Percentiles rank a stretch among this genome's conserved stretches.
Conservation (phyloP, 805 yeast species). For the Yamadazyma tumulicola region DNA sequence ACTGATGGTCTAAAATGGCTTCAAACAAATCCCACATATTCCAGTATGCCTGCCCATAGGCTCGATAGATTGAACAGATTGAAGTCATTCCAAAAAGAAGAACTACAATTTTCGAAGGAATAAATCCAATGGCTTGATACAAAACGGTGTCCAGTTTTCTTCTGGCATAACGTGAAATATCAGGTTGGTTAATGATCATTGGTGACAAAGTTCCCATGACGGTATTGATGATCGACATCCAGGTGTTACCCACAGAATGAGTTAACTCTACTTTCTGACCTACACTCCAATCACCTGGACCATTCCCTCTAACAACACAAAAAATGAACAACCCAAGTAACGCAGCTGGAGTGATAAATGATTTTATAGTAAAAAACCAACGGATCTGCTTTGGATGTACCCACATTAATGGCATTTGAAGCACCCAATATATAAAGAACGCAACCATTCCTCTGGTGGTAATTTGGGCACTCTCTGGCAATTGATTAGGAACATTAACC, state of each 20-base stretch:
- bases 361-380: constrained; percentile 10
- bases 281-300: constrained; percentile 12
- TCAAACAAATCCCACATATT: constrained; percentile 22
- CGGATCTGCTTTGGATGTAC: constrained; percentile 13
- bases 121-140: constrained; percentile 13
- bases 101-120: constrained; percentile 12
- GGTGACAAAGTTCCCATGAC: constrained; percentile 14
- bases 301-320: constrained; percentile 11
- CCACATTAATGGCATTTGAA: constrained; percentile 14
- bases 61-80: constrained; percentile 10
- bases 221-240: constrained; percentile 12
- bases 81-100: constrained; percentile 13
- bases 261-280: constrained; percentile 5
- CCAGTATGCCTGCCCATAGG: constrained; percentile 21
- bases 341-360: constrained; percentile 11
- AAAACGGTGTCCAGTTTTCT: constrained; percentile 11
- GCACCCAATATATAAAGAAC: constrained; percentile 11
- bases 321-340: constrained; percentile 11
- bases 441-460: constrained; percentile 10
- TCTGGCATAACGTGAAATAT: constrained; percentile 13
- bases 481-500: constrained; percentile 9
- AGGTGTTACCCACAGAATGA: constrained; percentile 7
- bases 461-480: constrained; percentile 11
- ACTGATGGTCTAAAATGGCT: constrained; percentile 22
- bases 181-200: constrained; percentile 15